Conservation (phyloP, 2,329 filamentous ascomycete genomes). For the Stylonectria norvegica region DNA sequence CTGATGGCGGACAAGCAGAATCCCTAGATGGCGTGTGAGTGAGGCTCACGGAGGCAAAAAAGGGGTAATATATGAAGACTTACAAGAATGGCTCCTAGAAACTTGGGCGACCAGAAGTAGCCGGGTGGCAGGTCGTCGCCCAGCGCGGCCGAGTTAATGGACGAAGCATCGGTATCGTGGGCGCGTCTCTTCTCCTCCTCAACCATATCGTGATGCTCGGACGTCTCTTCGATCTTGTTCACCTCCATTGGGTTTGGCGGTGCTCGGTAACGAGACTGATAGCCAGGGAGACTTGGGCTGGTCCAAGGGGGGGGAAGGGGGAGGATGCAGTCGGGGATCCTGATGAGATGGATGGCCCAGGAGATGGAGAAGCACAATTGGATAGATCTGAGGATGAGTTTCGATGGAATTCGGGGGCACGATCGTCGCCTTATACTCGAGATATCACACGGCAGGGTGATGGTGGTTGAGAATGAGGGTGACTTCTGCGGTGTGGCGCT, state of each 20-base stretch:
- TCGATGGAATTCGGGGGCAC: too few relatives aligned
- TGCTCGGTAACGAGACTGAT: too few relatives aligned
- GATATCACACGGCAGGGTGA: too few relatives aligned
- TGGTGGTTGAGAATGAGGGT: too few relatives aligned
- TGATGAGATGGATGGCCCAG: too few relatives aligned
- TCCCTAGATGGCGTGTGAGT: slow-evolving; percentile 21
- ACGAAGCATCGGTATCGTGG: slow-evolving; percentile 26
- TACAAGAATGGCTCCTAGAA: slow-evolving; percentile 33
- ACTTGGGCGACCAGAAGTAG: slow-evolving; percentile 35
- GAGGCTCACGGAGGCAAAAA: neutral
- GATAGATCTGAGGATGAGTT: too few relatives aligned
- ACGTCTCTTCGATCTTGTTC: slow-evolving; percentile 15
- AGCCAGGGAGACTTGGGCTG: too few relatives aligned
- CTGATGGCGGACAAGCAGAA: slow-evolving; percentile 37
- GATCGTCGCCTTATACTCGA: slow-evolving; percentile 10
- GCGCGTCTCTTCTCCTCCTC: slow-evolving; percentile 15
- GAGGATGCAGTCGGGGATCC: too few relatives aligned
- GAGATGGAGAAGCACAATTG: too few relatives aligned
- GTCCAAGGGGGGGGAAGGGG: too few relatives aligned
- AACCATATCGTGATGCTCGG: slow-evolving; percentile 13
- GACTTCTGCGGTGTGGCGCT: too few relatives aligned
- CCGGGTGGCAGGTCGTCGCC: slow-evolving; percentile 35
- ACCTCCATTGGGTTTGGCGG: slow-evolving; percentile 18
- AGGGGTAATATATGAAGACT: slow-evolving; percentile 6
- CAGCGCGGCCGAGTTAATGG: slow-evolving; percentile 33